Base-by-base conservation (phyloP, 169 alveolate genomes). In the Ichthyophthirius multifiliis region DNA sequence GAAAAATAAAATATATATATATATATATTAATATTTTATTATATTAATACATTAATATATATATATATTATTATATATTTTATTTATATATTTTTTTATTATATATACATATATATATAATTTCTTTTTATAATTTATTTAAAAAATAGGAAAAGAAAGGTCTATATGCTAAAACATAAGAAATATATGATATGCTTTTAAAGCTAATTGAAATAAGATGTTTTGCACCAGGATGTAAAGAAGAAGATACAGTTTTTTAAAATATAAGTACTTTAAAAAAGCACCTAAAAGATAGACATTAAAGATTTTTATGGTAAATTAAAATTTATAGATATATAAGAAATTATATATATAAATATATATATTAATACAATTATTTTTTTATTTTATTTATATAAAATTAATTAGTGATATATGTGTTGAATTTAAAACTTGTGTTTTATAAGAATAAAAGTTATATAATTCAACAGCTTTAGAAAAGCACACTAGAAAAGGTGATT, bases 401-500 rank as follows among this genome's bases (percentile, higher is more conserved):
- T 45, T 45, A 34, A 1, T 18, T 31, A 63, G 85, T 46, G 85
- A 79, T 27, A 71, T 67, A 12, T 79, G 85, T 35, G 39, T 79
- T 2, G 77, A 79, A 13, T 43, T 65, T 12, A 79, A 79, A 43
- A 79, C 77, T 0, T 79, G 85, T 35, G 45, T 79, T 2, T 75
- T 79, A 1, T 45, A 31, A 7, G 85, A 79, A 35, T 46, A 79
- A 13, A 43, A n/a, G 2, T 62, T 79, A 13, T 79, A 79, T 27
- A 65, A 79, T 15, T 39, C 44, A 46, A 45, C 65, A 10, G 27
- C 55, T 15, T 65, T 39, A 18, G 41, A 75, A 7, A 46, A 65
- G 4, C 85, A 79, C 67, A 9, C 67, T 27, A 45, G 67, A 31
- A 27, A 65, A 13, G 85, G 85, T 13, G 85, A 79, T 27, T 43